A percentile compares a stretch with the other conserved stretches of the same genome.
These are phyloP conservation scores for Vaccinium vitisidaea DNA, from an alignment of 148 eudicot genomes.

Conservation along the genomic window DNA sequence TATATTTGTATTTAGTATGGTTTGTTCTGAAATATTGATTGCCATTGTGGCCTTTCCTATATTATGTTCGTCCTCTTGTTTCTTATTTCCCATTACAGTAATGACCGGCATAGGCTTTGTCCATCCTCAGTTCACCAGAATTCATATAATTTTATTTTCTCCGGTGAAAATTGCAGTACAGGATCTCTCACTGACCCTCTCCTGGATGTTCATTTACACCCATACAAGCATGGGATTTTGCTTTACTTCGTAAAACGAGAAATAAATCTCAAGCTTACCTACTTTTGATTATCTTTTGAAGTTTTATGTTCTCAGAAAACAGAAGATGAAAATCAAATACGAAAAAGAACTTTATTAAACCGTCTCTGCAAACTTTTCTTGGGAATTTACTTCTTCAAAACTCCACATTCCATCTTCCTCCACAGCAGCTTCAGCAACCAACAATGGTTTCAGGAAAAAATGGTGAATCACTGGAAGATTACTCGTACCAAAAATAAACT, in stretches of 20 bases:
- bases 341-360: background rate
- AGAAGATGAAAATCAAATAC: background rate
- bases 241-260: no score
- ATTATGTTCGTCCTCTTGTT: background rate
- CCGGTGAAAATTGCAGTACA: no score
- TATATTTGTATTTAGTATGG: no score
- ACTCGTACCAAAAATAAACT: background rate
- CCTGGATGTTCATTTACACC: no score
- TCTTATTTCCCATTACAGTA: background rate
- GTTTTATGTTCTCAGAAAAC: background rate
- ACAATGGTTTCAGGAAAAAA: background rate
- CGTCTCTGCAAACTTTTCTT: background rate
- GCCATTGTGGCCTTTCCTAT: no score
- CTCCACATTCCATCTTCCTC: background rate
- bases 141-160: no score
- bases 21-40: no score
- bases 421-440: background rate
- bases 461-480: background rate
- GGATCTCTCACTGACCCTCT: no score
- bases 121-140: background rate
- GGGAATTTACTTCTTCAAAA: background rate
- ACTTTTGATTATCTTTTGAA: no score
- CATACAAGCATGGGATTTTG: no score
- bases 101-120: background rate
- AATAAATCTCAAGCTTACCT: no score